Conservation (phyloP, 148 eudicot species). For the Camellia granthamiana region DNA sequence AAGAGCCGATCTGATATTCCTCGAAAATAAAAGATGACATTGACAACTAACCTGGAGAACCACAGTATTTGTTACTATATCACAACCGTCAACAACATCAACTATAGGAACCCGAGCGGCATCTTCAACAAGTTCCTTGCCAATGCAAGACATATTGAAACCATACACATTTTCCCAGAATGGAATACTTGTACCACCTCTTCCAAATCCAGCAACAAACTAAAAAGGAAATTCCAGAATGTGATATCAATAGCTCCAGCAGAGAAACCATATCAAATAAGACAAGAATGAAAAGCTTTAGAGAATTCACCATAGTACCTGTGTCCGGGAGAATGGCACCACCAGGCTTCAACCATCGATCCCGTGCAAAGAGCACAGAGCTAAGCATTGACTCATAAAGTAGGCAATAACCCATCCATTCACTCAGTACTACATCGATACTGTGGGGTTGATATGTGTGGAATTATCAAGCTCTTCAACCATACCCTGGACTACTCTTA, state of each 20-base stretch:
- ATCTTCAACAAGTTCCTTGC: conserved; percentile 79
- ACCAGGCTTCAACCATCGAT: conserved; percentile 94
- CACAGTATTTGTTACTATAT: conserved; percentile 70
- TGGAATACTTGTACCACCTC: conserved; percentile 75
- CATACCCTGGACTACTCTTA: conserved; percentile 85
- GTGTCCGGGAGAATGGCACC: conserved; percentile 95
- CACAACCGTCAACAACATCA: conserved; percentile 65
- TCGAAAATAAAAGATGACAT: neutral
- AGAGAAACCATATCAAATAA: neutral
- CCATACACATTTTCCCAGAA: conserved; percentile 98
- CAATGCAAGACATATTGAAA: conserved; percentile 82
- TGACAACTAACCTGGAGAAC: conserved; percentile 66
- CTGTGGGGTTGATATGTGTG: conserved; percentile 57
- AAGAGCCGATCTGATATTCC: neutral
- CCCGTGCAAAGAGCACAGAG: conserved; percentile 88
- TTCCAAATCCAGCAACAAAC: conserved; percentile 97
- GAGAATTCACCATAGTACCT: conserved; percentile 73
- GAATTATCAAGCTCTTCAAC: conserved; percentile 76
- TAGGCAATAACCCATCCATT: conserved; percentile 99
- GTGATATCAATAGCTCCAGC: conserved; percentile 12
- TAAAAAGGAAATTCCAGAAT: conserved; percentile 24
- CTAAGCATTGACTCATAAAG: conserved; percentile 94
- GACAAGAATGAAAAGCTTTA: neutral
- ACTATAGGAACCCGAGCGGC: conserved; percentile 79
- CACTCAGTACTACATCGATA: conserved; percentile 83